Evolutionary conservation across 2,329 filamentous ascomycete species (phyloP), one percentile per base, ranked within the genome.

Genomic region (Penicillium capsulatum): DNA sequence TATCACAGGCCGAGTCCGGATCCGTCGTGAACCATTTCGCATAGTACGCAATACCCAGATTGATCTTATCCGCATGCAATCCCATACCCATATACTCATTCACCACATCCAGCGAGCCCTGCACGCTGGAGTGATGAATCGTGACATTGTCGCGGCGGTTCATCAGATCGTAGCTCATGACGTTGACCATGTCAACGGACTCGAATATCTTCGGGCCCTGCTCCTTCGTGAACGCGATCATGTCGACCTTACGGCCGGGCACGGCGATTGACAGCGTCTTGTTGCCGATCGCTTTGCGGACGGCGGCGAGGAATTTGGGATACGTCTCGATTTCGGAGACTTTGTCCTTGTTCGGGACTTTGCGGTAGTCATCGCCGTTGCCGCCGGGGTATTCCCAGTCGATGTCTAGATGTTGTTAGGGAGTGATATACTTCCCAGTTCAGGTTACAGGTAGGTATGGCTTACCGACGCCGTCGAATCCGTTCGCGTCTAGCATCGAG

Each of bases 101-200:
- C 31, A 86, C 60, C 3, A 76, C 67, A 4, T 71, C 65, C 5
- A 73, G 60, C 0, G 81, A 81, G 7, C 68, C 73, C 10, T 66
- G 55, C 5, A 86, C 68, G n/a, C 79, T 78, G 30, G 74, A 81
- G 57, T 85, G 81, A 60, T 87, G 83, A 22, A 67, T 72, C 3
- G 83, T 84, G 7, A 68, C 57, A 30, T 63, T 78, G 63, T 86
- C 78, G 22, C 84, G 78, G 22, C 83, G 54, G 64, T 85, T 86
- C 75, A 84, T 82, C 33, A 87, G 58, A 55, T 87, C 83, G 58
- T 86, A 86, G 1, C 76, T 73, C 82, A 86, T 86, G 47, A 86
- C 54, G 51, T 86, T 86, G 54, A 86, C 69, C 54, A 80, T 82
- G 57, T 86, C 80, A 13, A 85, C 73, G 1, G 71, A 68, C 9